These are phyloP conservation scores for Cladosporium sp. DNA, from an alignment of 2,329 filamentous ascomycete genomes.

Conservation along the genomic window DNA sequence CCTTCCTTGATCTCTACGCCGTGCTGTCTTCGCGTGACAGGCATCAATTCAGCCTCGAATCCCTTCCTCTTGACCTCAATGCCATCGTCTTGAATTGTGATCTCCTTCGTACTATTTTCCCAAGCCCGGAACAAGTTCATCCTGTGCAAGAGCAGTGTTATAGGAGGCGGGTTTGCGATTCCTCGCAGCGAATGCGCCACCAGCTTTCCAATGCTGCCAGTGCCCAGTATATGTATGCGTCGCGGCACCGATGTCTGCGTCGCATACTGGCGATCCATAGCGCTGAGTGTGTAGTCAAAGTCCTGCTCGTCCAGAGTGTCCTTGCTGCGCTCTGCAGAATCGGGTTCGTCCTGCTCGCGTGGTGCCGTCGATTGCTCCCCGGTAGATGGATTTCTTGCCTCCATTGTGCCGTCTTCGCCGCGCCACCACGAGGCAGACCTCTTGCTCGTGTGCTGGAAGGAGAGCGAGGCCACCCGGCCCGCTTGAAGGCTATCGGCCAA, in stretches of 20 bases:
- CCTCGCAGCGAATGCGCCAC: constrained; percentile 71
- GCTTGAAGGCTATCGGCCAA: constrained; percentile 42
- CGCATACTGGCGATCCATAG: constrained; percentile 33
- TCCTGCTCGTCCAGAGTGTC: not conserved
- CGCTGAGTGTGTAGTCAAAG: constrained; percentile 21
- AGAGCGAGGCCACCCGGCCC: constrained; percentile 46
- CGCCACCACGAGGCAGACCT: constrained; percentile 28
- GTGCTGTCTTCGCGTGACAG: constrained; percentile 40
- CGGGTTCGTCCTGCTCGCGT: constrained; percentile 17
- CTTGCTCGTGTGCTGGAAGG: constrained; percentile 26
- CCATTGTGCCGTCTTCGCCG: constrained; percentile 22
- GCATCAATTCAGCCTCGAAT: constrained; percentile 48
- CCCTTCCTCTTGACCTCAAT: constrained; percentile 41
- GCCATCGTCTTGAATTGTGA: constrained; percentile 47
- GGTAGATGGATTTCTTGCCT: constrained; percentile 17
- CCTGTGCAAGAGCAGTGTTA: constrained; percentile 77
- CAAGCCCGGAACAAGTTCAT: constrained; percentile 47
- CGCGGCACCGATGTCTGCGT: constrained; percentile 31
- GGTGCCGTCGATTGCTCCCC: not conserved
- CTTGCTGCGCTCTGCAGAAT: not conserved
- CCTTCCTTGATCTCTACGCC: constrained; percentile 29
- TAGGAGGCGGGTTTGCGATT: constrained; percentile 63
- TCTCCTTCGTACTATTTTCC: constrained; percentile 49
- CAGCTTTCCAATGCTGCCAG: constrained; percentile 79
- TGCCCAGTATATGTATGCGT: constrained; percentile 74